Percentiles rank a stretch among this genome's conserved stretches.
Evolutionary conservation across 2,329 filamentous ascomycete genomes (phyloP).

Genomic region (Exophiala phaeomuriformis): DNA sequence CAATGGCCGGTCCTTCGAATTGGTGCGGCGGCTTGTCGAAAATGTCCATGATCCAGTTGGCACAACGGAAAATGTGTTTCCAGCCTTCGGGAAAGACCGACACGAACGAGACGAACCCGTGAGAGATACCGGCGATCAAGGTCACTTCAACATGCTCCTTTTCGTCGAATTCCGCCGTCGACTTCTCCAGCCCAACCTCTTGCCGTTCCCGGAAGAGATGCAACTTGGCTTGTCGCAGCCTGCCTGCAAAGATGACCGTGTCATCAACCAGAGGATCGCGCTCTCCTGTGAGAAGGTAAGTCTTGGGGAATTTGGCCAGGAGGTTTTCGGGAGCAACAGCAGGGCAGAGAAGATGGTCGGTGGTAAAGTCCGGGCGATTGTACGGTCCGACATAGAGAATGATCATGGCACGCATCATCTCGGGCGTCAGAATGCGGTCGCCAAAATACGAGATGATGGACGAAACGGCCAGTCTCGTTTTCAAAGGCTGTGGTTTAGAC

Average conservation of each 20-base stretch:
- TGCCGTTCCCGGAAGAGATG: slow-evolving; percentile 49
- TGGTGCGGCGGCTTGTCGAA: slow-evolving; percentile 51
- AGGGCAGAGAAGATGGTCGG: slow-evolving; percentile 84
- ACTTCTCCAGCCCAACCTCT: slow-evolving; percentile 49
- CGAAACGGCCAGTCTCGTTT: slow-evolving; percentile 83
- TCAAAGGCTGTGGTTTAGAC: slow-evolving; percentile 48
- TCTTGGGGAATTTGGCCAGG: slow-evolving; percentile 82
- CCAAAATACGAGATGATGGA: slow-evolving; percentile 99
- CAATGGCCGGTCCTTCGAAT: slow-evolving; percentile 34
- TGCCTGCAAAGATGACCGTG: slow-evolving; percentile 89
- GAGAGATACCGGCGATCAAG: slow-evolving; percentile 79
- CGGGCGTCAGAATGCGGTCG: slow-evolving; percentile 85
- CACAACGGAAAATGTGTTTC: slow-evolving; percentile 74
- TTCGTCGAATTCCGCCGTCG: slow-evolving; percentile 57
- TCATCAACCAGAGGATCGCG: slow-evolving; percentile 93
- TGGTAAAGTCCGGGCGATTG: slow-evolving; percentile 83
- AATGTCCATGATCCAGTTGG: slow-evolving; percentile 72
- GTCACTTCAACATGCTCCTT: slow-evolving; percentile 72
- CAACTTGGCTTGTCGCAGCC: slow-evolving; percentile 70
- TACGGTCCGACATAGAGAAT: slow-evolving; percentile 94
- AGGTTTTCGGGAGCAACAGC: slow-evolving; percentile 80
- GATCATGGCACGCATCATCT: slow-evolving; percentile 99
- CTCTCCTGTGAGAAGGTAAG: slow-evolving; percentile 89
- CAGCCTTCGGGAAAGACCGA: slow-evolving; percentile 81
- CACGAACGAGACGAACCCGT: slow-evolving; percentile 91